Base-by-base conservation (phyloP, 495 filamentous ascomycete genomes). In the Podospora pseudoanserina region DNA sequence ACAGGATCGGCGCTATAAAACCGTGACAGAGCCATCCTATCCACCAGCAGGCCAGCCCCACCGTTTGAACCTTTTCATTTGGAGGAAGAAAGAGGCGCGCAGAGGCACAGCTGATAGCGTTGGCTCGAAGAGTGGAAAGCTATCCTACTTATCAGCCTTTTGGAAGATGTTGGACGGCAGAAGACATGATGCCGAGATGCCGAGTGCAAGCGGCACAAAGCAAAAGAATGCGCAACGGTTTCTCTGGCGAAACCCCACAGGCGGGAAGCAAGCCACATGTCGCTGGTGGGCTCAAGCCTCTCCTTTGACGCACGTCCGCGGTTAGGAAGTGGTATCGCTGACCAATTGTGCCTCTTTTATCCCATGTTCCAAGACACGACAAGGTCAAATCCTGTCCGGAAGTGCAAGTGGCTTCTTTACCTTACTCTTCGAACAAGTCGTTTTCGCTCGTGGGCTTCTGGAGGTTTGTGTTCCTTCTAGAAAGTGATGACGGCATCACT, bases 261-360 rank as follows among this genome's bases (percentile, higher is more conserved):
- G n/a, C 23, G 55, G 55, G n/a, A 58, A 49, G 39, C 55, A 58
- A 26, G 23, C 55, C 23, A 58, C 55, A 58, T 13, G 6, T 20
- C 23, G 19, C n/a, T 0, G 23, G 0, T 58, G 55, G 15, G 19
- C 55, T 19, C n/a, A 58, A 20, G 23, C 55, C 55, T 58, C 55
- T 5, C 23, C n/a, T 58, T 19, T 58, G 23, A 19, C 18, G 19
- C 55, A 58, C n/a, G 23, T 19, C n/a, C 55, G 55, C 23, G n/a
- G 55, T 58, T 26, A 58, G 23, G 23, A 58, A 58, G 55, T 58
- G n/a, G 55, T 58, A 26, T 58, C 55, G 18, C 55, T 26, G 55
- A 26, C 55, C 55, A 58, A 58, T 58, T 58, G 55, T 58, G 55
- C 55, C 55, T 58, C 23, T 20, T 26, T 19, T 7, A 0, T 58